phyloP scores from a whole-genome alignment of 805 yeast genomes.

The Ogataea nonfermentans region DNA sequence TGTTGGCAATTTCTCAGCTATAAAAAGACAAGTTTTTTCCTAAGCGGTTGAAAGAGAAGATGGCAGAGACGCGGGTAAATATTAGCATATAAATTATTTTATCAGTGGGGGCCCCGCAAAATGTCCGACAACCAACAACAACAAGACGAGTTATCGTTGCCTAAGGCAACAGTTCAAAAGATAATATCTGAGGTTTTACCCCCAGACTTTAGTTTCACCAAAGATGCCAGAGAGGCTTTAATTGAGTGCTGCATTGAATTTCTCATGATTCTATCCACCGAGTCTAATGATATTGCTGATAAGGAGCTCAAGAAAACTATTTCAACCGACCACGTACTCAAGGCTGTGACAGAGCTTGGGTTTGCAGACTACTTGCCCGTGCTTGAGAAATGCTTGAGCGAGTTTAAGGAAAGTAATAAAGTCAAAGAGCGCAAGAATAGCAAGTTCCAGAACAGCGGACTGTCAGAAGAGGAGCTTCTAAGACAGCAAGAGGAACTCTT shows the following conservation, averaged over 20 bases:
- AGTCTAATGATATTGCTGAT: slow-evolving; percentile 94
- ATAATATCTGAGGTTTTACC: slow-evolving; percentile 89
- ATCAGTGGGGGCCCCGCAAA: neutral
- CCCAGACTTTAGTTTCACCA: slow-evolving; percentile 79
- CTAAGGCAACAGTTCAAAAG: slow-evolving; percentile 89
- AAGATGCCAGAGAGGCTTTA: slow-evolving; percentile 91
- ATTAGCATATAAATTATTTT: neutral
- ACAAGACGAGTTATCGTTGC: slow-evolving; percentile 37
- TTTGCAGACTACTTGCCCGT: slow-evolving; percentile 82
- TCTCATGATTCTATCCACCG: slow-evolving; percentile 90
- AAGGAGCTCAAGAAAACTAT: slow-evolving; percentile 94
- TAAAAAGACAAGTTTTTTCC: slow-evolving; percentile 10
- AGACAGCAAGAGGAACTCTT: slow-evolving; percentile 92
- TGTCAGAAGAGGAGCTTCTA: slow-evolving; percentile 87
- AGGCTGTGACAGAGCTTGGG: slow-evolving; percentile 84
- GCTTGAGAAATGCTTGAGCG: slow-evolving; percentile 72
- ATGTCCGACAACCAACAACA: slow-evolving; percentile 26
- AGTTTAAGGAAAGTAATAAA: slow-evolving; percentile 85
- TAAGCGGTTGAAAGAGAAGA: slow-evolving; percentile 2
- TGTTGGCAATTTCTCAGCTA: neutral
- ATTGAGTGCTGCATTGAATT: slow-evolving; percentile 96
- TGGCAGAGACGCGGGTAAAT: slow-evolving; percentile 14
- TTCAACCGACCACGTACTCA: slow-evolving; percentile 92
- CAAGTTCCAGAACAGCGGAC: slow-evolving; percentile 89
- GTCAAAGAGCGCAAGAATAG: slow-evolving; percentile 88